A percentile compares a stretch with the other conserved stretches of the same genome.
phyloP scores from a whole-genome alignment of 73 alveolate species.

The Tetrahymena malaccensis region DNA sequence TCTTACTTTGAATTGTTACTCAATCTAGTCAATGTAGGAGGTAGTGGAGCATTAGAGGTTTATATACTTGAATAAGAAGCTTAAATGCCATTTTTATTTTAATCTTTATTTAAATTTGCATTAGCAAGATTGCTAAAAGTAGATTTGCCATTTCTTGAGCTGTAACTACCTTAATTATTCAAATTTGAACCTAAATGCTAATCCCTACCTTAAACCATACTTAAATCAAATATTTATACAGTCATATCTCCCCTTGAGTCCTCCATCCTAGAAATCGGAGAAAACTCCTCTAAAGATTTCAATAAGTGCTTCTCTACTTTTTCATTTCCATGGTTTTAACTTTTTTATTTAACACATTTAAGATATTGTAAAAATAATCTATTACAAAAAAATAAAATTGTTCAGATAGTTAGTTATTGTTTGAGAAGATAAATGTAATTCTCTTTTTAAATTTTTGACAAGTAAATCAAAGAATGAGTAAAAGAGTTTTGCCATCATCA shows the following conservation, averaged over 20 bases:
- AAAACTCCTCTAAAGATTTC: background rate
- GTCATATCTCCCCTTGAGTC: background rate
- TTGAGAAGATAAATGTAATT: too few relatives aligned
- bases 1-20: background rate
- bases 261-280: background rate
- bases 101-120: background rate
- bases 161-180: background rate
- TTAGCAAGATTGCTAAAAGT: background rate
- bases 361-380: too few relatives aligned
- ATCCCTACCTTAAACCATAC: background rate
- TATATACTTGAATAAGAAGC: background rate
- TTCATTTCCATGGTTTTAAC: background rate
- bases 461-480: background rate
- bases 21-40: background rate
- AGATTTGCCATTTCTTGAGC: background rate
- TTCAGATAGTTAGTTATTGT: background rate
- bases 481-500: background rate
- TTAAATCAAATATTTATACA: background rate
- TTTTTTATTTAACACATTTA: background rate
- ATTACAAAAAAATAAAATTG: too few relatives aligned
- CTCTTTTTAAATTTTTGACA: background rate
- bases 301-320: background rate
- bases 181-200: background rate
- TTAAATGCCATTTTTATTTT: background rate
- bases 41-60: background rate